Evolutionary conservation across 805 yeast genomes (phyloP).

Genomic region (Starmerella apicola): DNA sequence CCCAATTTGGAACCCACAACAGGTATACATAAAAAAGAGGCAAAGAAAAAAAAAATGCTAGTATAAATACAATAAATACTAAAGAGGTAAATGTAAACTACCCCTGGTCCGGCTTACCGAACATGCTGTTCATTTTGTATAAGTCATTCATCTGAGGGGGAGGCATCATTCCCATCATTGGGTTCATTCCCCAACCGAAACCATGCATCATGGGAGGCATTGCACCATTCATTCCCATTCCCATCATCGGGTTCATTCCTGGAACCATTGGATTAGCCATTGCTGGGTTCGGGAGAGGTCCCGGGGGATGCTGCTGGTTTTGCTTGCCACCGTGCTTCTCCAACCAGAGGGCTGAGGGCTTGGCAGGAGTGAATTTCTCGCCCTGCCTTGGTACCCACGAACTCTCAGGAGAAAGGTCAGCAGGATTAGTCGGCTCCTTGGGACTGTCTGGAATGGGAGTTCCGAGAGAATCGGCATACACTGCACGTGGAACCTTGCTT

Average conservation of each 20-base stretch:
- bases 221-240: too few relatives aligned
- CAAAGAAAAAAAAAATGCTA: background rate
- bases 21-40: background rate
- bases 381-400: constrained; percentile 8
- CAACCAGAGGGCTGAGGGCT: constrained; percentile 10
- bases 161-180: constrained; percentile 8
- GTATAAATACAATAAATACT: background rate
- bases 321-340: constrained; percentile 3
- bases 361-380: constrained; percentile 6
- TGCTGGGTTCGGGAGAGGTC: background rate
- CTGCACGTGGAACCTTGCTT: constrained; percentile 17
- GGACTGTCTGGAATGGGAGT: constrained; percentile 22
- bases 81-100: background rate
- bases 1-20: too few relatives aligned
- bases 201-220: constrained; percentile 4
- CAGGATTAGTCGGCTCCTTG: constrained; percentile 5
- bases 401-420: constrained; percentile 6
- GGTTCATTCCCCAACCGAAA: constrained; percentile 6
- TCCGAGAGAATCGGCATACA: constrained; percentile 16
- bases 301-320: background rate
- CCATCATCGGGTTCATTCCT: background rate
- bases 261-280: background rate
- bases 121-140: constrained; percentile 6
- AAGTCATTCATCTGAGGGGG: constrained; percentile 10
- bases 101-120: background rate